Percentiles rank a stretch among this genome's conserved stretches.
Evolutionary conservation across 139 green algal genomes (phyloP).

Genomic region (Microglena sp.): DNA sequence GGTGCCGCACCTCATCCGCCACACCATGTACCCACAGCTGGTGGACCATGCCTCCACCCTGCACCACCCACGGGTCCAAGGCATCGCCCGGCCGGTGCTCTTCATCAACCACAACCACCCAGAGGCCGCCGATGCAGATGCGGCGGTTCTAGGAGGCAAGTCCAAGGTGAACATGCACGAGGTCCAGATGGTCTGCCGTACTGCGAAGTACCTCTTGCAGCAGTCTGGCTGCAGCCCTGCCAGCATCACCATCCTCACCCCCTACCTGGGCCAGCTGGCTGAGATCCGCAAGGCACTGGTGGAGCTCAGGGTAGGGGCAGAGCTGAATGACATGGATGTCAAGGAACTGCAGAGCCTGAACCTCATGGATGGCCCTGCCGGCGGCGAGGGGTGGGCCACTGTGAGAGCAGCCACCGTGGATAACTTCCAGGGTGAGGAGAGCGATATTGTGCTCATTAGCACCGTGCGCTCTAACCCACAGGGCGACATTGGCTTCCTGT

Average conservation of each 20-base stretch:
- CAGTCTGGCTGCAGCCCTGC: constrained; percentile 49
- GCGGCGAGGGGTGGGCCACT: no score
- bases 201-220: constrained; percentile 53
- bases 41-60: constrained; percentile 30
- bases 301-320: constrained; percentile 25
- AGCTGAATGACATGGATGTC: constrained; percentile 42
- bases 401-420: constrained; percentile 63
- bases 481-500: constrained; percentile 57
- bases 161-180: constrained; percentile 56
- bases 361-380: no score
- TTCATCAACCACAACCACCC: constrained; percentile 43
- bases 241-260: no score
- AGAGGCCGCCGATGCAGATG: constrained; percentile 47
- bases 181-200: constrained; percentile 34
- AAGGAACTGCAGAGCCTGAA: constrained; percentile 23
- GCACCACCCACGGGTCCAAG: constrained; percentile 29
- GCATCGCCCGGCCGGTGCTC: constrained; percentile 20
- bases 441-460: constrained; percentile 52
- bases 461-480: constrained; percentile 52
- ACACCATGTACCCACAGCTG: constrained; percentile 37
- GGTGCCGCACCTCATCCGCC: constrained; percentile 36
- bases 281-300: constrained; percentile 19
- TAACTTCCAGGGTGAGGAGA: constrained; percentile 75
- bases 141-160: constrained; percentile 26
- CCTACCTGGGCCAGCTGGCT: constrained; percentile 69